Percentiles rank a stretch among this genome's conserved stretches.
These are phyloP conservation scores for Boletus albobrunnescens DNA, from an alignment of 1,284 basidiomycete genomes.

Conservation along the genomic window DNA sequence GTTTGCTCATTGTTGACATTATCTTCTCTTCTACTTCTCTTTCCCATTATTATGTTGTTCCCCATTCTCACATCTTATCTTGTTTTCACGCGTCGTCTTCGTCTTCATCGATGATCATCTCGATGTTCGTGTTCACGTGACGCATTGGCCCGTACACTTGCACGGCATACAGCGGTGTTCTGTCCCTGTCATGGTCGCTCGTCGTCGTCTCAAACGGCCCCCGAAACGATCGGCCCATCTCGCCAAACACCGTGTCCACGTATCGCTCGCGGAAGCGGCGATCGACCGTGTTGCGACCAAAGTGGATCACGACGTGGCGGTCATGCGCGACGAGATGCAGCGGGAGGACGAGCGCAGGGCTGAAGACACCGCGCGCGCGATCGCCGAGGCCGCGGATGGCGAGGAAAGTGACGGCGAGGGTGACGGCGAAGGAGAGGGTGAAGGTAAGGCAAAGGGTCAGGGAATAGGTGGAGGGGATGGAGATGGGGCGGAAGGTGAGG, in stretches of 20 bases:
- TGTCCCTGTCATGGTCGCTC: constrained; percentile 90
- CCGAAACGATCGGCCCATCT: constrained; percentile 62
- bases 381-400: constrained; percentile 36
- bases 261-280: constrained; percentile 81
- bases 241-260: constrained; percentile 61
- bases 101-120: neutral
- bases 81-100: neutral
- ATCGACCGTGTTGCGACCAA: constrained; percentile 77
- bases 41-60: too few species aligned
- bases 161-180: constrained; percentile 61
- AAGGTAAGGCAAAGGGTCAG: constrained; percentile 15
- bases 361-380: constrained; percentile 20
- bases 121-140: too few species aligned
- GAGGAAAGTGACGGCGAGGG: constrained; percentile 23
- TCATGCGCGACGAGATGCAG: constrained; percentile 66
- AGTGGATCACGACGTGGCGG: constrained; percentile 69
- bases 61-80: neutral
- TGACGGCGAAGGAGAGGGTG: constrained; percentile 33
- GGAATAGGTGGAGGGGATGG: constrained; percentile 30
- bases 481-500: constrained; percentile 32
- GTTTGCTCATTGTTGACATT: constrained; percentile 4
- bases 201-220: constrained; percentile 75
- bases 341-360: constrained; percentile 54
- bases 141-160: too few species aligned
- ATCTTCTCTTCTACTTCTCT: neutral